phyloP scores from a whole-genome alignment of 2,329 filamentous ascomycete species.

The Dothideomycetes sp. region DNA sequence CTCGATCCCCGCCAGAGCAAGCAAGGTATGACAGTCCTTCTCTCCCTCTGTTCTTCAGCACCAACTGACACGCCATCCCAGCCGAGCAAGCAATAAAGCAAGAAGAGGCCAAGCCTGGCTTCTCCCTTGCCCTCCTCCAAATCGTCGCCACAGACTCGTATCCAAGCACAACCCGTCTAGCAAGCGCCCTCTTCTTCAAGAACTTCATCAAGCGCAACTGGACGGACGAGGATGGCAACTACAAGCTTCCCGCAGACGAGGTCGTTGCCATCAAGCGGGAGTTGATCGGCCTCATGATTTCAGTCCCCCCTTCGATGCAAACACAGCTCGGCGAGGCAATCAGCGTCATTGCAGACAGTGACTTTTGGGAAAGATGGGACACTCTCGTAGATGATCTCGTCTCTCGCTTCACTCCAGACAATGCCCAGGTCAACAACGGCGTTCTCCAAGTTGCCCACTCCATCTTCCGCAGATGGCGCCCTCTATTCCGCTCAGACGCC shows the following conservation, averaged over 20 bases:
- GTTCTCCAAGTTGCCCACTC: conserved; percentile 96
- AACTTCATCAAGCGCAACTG: conserved; percentile 95
- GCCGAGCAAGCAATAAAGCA: conserved; percentile 70
- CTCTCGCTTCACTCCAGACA: conserved; percentile 68
- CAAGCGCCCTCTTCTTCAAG: conserved; percentile 91
- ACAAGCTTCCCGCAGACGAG: conserved; percentile 75
- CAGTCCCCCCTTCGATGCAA: conserved; percentile 76
- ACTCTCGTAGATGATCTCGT: conserved; percentile 93
- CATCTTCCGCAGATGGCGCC: conserved; percentile 93
- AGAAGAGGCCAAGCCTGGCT: conserved; percentile 74
- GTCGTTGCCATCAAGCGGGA: conserved; percentile 87
- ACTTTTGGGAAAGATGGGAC: conserved; percentile 94
- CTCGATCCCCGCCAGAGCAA: conserved; percentile 80
- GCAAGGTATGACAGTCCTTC: conserved; percentile 59
- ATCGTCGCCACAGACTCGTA: conserved; percentile 70
- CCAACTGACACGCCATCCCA: conserved; percentile 28
- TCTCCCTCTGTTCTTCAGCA: conserved; percentile 2
- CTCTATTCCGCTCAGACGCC: conserved; percentile 83
- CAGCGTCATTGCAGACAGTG: conserved; percentile 93
- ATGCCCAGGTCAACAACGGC: conserved; percentile 79
- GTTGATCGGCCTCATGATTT: conserved; percentile 93
- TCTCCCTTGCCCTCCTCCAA: conserved; percentile 75
- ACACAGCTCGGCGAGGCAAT: conserved; percentile 92
- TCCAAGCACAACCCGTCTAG: conserved; percentile 68
- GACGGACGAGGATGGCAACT: conserved; percentile 87